Evolutionary conservation across 1,284 basidiomycete species (phyloP).

Genomic region (Hemileia vastatrix): DNA sequence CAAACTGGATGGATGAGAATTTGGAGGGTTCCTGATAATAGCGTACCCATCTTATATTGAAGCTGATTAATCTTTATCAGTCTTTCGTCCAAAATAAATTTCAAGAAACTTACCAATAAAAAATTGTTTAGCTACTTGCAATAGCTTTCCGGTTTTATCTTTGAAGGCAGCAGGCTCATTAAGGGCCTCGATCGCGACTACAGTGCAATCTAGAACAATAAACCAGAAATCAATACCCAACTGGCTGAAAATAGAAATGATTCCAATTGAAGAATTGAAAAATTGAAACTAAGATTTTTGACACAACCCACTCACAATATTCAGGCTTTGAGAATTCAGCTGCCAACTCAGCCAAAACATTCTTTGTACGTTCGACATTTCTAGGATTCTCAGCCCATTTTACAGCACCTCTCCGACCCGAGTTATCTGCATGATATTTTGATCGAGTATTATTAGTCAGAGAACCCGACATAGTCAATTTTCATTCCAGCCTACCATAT

Average conservation of each 20-base stretch:
- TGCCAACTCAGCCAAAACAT: conserved; percentile 54
- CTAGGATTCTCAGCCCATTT: conserved; percentile 60
- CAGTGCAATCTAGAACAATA: too few relatives aligned
- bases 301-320: conserved; percentile 49
- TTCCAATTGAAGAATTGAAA: too few relatives aligned
- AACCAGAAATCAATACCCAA: too few relatives aligned
- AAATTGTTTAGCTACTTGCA: conserved; percentile 57
- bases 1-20: not conserved
- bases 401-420: conserved; percentile 59
- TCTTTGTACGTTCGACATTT: conserved; percentile 62
- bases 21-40: conserved; percentile 1
- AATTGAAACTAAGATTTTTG: too few relatives aligned
- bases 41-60: not conserved
- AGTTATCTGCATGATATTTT: conserved; percentile 39
- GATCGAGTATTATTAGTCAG: not conserved
- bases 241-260: too few relatives aligned
- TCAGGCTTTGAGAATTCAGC: conserved; percentile 39
- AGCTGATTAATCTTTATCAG: conserved; percentile 38
- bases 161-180: conserved; percentile 74
- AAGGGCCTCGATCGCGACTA: too few relatives aligned
- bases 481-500: conserved; percentile 67
- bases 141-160: conserved; percentile 55
- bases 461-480: not conserved
- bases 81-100: conserved; percentile 45
- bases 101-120: conserved; percentile 46